These are phyloP conservation scores for Trichoderma cornu-damae DNA, from an alignment of 2,329 filamentous ascomycete species.

Conservation along the genomic window DNA sequence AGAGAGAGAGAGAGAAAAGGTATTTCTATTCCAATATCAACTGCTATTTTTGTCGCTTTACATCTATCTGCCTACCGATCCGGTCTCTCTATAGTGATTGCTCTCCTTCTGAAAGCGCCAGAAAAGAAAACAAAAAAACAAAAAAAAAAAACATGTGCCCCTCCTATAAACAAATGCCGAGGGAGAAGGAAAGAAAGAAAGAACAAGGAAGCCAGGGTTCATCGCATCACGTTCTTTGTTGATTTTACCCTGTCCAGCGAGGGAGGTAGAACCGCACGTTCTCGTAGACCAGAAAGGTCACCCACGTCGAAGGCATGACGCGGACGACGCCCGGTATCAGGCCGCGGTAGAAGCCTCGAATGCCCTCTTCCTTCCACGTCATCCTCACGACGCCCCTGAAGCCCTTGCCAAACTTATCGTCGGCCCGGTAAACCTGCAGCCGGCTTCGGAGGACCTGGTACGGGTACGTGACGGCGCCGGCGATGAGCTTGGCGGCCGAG, in stretches of 20 bases:
- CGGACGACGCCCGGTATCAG: conserved; percentile 82
- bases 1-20: too few species aligned
- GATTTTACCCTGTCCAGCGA: conserved; percentile 37
- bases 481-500: conserved; percentile 76
- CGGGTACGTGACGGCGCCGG: conserved; percentile 86
- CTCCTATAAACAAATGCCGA: not conserved
- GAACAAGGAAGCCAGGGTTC: not conserved
- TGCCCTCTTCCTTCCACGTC: conserved; percentile 74
- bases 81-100: conserved; percentile 2
- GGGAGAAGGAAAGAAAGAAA: not conserved
- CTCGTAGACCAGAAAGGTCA: conserved; percentile 96
- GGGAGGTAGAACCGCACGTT: conserved; percentile 74
- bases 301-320: conserved; percentile 90
- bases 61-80: not conserved
- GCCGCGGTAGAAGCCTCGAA: conserved; percentile 85
- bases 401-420: conserved; percentile 65
- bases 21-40: not conserved
- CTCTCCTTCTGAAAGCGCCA: not conserved
- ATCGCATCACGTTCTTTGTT: conserved; percentile 16
- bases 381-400: conserved; percentile 63
- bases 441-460: conserved; percentile 88
- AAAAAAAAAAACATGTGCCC: not conserved
- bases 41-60: not conserved
- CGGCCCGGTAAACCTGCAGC: conserved; percentile 83
- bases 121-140: not conserved